Evolutionary conservation across 164 flowering plant species (phyloP), one percentile per base, ranked within the genome.

Genomic region (Sedum album): DNA sequence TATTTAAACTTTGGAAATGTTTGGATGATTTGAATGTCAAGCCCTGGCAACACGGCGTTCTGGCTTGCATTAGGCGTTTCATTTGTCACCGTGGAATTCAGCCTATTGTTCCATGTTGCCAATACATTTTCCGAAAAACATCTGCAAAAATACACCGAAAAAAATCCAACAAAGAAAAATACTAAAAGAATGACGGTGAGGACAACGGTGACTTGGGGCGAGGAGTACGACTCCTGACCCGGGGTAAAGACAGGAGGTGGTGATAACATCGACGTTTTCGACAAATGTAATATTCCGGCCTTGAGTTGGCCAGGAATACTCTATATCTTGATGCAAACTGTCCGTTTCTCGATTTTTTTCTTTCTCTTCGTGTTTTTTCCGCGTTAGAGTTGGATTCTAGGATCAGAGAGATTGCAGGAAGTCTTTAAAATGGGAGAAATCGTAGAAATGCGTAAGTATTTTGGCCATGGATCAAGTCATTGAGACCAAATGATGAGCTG

Each of bases 1-100:
- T 84, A 93, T 0, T 48, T 15, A 51, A 87, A 85, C 0, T 82
- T 77, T 0, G 96, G 98, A 60, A 90, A 87, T 0, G 90, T 68
- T 1, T 78, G 69, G 1, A 85, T 74, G n/a, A 84, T 74, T 0
- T 75, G 42, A 6, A 84, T 85, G 33, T 90, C 86, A 2, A 93
- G 88, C 23, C 98, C 98, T 0, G 0, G 53, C 4, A 8, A 25
- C 4, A 26, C 23, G 5, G 68, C 1, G 26, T 1, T 69, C 0
- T 46, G 44, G 0, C 70, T 18, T 5, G 49, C 74, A 5, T 30
- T 66, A 1, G 69, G 66, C 17, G 68, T 25, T 25, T 28, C 14
- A 53, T 23, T 25, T 23, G 31, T 73, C 31, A 76, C 81, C 0
- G 78, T 23, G 6, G 83, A 73, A 48, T 69, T 69, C 0, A 73